These are phyloP conservation scores for Ustilago trichophora DNA, from an alignment of 1,284 basidiomycete genomes.

Conservation along the genomic window DNA sequence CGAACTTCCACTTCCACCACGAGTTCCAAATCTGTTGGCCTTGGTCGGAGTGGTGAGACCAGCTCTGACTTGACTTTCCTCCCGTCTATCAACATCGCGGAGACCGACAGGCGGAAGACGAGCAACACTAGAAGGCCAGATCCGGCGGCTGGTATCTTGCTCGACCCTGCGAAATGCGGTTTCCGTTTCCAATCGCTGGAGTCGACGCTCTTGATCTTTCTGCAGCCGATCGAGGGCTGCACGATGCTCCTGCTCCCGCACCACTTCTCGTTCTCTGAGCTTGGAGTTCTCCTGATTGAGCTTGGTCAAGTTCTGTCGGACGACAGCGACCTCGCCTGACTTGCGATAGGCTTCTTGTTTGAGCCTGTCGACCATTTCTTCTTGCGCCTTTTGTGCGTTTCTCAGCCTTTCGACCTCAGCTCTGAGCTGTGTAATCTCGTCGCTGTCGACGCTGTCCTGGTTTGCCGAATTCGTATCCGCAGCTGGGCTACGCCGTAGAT, in stretches of 20 bases:
- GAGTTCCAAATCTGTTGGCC: conserved; percentile 10
- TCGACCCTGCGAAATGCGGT: conserved; percentile 56
- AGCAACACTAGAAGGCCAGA: conserved; percentile 53
- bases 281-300: conserved; percentile 46
- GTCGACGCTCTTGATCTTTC: conserved; percentile 44
- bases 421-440: conserved; percentile 23
- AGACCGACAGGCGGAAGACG: conserved; percentile 37
- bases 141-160: conserved; percentile 53
- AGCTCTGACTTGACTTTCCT: conserved; percentile 39
- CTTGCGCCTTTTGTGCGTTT: conserved; percentile 33
- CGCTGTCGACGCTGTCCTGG: not conserved
- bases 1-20: conserved; percentile 28
- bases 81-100: conserved; percentile 18
- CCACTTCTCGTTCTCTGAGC: conserved; percentile 42
- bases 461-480: not conserved
- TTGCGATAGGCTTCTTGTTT: conserved; percentile 46
- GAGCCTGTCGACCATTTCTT: conserved; percentile 43
- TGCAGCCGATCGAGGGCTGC: conserved; percentile 40
- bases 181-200: conserved; percentile 52
- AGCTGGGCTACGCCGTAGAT: not conserved
- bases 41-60: conserved; percentile 46
- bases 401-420: conserved; percentile 36
- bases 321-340: conserved; percentile 53
- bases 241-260: conserved; percentile 46
- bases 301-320: conserved; percentile 51